Evolutionary conservation across 805 yeast species (phyloP), one percentile per base, ranked within the genome.

Genomic region (Teunomyces kruisii): DNA sequence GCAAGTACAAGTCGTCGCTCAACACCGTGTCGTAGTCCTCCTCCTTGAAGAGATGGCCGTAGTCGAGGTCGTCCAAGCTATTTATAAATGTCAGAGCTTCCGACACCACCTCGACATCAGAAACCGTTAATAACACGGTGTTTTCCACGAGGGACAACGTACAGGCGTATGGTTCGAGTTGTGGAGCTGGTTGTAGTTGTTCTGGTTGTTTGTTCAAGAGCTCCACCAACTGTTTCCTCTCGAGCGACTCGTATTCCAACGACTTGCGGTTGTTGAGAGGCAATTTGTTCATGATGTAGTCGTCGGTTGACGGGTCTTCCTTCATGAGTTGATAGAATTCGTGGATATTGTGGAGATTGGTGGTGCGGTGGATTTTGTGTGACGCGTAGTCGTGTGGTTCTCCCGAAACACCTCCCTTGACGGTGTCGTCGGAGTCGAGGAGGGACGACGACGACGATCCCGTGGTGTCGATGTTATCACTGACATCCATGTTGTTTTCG

Each of bases 241-340:
- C 64, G 15, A 33, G 30, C 2, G 36, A 35, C 43, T 61, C 65
- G 16, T 52, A 36, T 30, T 58, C 61, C 36, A 58, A 40, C 4
- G 63, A 59, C 35, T 50, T 54, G 26, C 61, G 38, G 49, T 53
- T 52, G 40, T 41, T 48, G 15, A 56, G 40, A 2, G 61, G 58
- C 24, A 56, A 39, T 16, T 45, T 43, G 38, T 36, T 44, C 24
- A 19, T 42, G 16, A 41, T 44, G 3, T 39, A 39, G 16, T 39
- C 38, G 9, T 32, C 39, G 9, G 44, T 46, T 6, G 13, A 8
- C 16, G 28, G 13, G 10, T 19, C n/a, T n/a, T 14, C 28, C 16
- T 32, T 32, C 1, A 53, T 32, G 16, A 43, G 40, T 32, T 45
- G 45, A 30, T 56, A 38, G 28, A 55, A 52, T 10, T 55, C 57